Conservation (phyloP, 192 early-diverging fungal species). For the Podila verticillata region DNA sequence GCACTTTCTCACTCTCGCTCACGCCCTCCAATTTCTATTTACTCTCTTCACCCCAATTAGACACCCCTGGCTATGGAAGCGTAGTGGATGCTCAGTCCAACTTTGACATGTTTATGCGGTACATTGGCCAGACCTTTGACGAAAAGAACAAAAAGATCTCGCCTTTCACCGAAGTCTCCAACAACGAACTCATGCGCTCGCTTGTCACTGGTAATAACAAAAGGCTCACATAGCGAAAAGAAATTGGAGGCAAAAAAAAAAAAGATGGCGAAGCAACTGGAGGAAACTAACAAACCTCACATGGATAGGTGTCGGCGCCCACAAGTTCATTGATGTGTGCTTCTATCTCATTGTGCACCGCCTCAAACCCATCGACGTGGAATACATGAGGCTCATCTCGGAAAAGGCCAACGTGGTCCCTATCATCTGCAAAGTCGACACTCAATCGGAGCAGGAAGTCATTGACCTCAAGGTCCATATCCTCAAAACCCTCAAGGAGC, state of each 20-base stretch:
- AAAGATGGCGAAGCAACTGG: not conserved
- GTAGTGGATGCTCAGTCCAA: slow-evolving; percentile 48
- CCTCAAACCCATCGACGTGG: slow-evolving; percentile 76
- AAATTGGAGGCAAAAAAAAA: not conserved
- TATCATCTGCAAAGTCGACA: slow-evolving; percentile 72
- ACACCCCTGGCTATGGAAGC: slow-evolving; percentile 48
- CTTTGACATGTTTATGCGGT: slow-evolving; percentile 43
- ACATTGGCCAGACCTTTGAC: slow-evolving; percentile 39
- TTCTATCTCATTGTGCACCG: slow-evolving; percentile 65
- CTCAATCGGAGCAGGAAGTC: slow-evolving; percentile 57
- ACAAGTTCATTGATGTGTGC: slow-evolving; percentile 57
- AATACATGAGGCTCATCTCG: slow-evolving; percentile 69
- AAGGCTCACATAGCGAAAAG: not conserved
- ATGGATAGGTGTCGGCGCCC: slow-evolving; percentile 47
- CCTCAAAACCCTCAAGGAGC: slow-evolving; percentile 57
- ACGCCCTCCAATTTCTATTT: not conserved
- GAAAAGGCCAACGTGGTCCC: slow-evolving; percentile 71
- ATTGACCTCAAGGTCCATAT: slow-evolving; percentile 62
- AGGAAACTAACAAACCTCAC: not conserved
- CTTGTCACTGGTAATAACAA: slow-evolving; percentile 34
- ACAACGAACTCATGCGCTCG: slow-evolving; percentile 49
- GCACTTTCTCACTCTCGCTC: not conserved
- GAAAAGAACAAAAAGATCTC: slow-evolving; percentile 48
- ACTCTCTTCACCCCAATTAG: slow-evolving; percentile 3
- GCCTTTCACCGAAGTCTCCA: slow-evolving; percentile 46